phyloP scores from a whole-genome alignment of 805 yeast species.

The Zygotorulaspora florentina region DNA sequence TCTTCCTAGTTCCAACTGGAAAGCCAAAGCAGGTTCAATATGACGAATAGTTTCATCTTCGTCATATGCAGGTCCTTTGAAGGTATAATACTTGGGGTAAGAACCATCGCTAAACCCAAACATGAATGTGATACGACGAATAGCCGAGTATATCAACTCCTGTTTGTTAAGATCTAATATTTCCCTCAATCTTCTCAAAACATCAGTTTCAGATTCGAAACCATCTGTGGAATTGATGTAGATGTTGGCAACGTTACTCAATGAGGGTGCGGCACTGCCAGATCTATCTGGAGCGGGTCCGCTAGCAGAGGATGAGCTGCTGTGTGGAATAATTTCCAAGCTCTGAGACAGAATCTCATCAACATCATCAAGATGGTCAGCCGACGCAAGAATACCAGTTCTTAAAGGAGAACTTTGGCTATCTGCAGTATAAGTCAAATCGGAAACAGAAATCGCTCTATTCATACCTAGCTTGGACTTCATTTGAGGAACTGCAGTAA shows the following conservation, averaged over 20 bases:
- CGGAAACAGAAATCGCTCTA: conserved; percentile 90
- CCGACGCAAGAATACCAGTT: conserved; percentile 80
- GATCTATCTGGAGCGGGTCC: conserved; percentile 51
- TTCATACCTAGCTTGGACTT: conserved; percentile 52
- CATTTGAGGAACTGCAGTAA: conserved; percentile 59
- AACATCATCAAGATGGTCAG: conserved; percentile 79
- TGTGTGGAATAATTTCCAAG: conserved; percentile 61
- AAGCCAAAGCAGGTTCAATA: conserved; percentile 96
- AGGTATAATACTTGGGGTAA: conserved; percentile 94
- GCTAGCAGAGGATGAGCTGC: conserved; percentile 34
- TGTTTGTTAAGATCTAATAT: conserved; percentile 64
- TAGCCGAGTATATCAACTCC: conserved; percentile 63
- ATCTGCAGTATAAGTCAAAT: conserved; percentile 79
- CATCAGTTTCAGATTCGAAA: conserved; percentile 62
- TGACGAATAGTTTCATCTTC: conserved; percentile 96
- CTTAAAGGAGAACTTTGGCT: conserved; percentile 64
- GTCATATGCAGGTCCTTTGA: conserved; percentile 76
- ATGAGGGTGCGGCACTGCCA: conserved; percentile 34
- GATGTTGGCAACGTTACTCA: conserved; percentile 79
- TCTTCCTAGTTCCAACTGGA: conserved; percentile 92
- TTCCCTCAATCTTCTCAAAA: conserved; percentile 58
- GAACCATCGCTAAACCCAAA: conserved; percentile 78
- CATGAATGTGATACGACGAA: conserved; percentile 92
- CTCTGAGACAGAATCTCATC: conserved; percentile 79
- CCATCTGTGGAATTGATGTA: conserved; percentile 73